phyloP scores from a whole-genome alignment of 805 yeast genomes.

The Kodamaea sagamina region DNA sequence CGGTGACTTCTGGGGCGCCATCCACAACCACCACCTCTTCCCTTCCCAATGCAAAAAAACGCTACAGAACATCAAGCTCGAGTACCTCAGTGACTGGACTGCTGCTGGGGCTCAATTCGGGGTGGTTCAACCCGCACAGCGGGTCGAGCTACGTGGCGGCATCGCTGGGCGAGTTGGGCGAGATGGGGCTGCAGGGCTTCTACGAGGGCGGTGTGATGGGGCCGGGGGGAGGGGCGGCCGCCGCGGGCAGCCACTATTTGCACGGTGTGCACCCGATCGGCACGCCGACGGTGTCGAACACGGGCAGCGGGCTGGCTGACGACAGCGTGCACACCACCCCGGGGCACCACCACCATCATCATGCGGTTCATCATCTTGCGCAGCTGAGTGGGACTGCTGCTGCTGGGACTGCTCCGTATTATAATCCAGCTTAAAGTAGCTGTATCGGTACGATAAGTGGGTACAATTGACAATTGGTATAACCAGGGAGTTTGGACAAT shows the following conservation, averaged over 20 bases:
- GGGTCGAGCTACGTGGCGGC: constrained; percentile 9
- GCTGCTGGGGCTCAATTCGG: background rate
- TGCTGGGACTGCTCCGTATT: constrained; percentile 5
- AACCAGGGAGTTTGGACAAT: no score
- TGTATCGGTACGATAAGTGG: no score
- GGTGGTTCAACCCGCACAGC: constrained; percentile 4
- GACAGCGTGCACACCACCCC: constrained; percentile 4
- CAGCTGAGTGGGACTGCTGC: constrained; percentile 1
- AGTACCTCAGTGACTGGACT: constrained; percentile 7
- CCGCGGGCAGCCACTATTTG: background rate
- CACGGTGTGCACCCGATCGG: constrained; percentile 9
- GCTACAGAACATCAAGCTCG: constrained; percentile 14
- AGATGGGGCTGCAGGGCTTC: constrained; percentile 5
- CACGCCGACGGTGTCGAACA: constrained; percentile 3
- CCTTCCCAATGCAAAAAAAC: constrained; percentile 12
- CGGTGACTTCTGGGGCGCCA: background rate
- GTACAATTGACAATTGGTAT: no score
- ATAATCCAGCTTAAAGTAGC: constrained; percentile 7
- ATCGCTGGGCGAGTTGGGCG: constrained; percentile 7
- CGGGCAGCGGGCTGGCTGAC: constrained; percentile 1
- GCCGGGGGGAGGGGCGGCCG: background rate
- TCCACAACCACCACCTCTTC: background rate
- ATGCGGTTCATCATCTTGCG: background rate
- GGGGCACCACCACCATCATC: constrained; percentile 3
- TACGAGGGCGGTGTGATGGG: background rate